These are phyloP conservation scores for Dothistroma pini DNA, from an alignment of 2,329 filamentous ascomycete genomes.

Conservation along the genomic window DNA sequence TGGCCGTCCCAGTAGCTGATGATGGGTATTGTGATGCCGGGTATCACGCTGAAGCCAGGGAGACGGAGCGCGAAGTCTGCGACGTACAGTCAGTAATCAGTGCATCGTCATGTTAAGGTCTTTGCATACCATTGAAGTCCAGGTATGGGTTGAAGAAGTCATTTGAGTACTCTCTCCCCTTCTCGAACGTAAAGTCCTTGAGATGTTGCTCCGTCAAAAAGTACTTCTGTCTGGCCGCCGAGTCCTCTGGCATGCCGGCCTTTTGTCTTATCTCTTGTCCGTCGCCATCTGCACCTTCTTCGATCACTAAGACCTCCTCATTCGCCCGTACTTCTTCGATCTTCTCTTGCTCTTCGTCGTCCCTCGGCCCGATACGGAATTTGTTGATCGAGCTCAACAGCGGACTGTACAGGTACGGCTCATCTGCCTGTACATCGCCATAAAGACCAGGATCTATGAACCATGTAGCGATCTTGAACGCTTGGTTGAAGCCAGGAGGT, in stretches of 20 bases:
- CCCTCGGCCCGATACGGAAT: constrained; percentile 60
- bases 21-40: constrained; percentile 69
- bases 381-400: constrained; percentile 76
- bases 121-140: constrained; percentile 66
- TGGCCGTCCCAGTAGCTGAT: constrained; percentile 80
- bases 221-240: constrained; percentile 53
- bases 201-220: constrained; percentile 57
- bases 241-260: constrained; percentile 39
- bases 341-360: constrained; percentile 33
- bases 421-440: constrained; percentile 82
- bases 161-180: constrained; percentile 57
- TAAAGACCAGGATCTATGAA: constrained; percentile 88
- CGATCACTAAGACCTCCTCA: constrained; percentile 57
- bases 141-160: constrained; percentile 92
- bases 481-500: constrained; percentile 80
- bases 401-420: constrained; percentile 80
- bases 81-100: neutral
- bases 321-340: constrained; percentile 44
- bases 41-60: constrained; percentile 52
- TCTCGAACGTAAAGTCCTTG: constrained; percentile 58
- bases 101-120: too few species aligned
- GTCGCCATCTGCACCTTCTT: constrained; percentile 47
- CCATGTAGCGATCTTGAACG: constrained; percentile 82
- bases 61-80: constrained; percentile 66
- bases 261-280: constrained; percentile 42